Evolutionary conservation across 176 grass and related monocot genomes (phyloP), one percentile per base, ranked within the genome.

Genomic region (Cocos nucifera): DNA sequence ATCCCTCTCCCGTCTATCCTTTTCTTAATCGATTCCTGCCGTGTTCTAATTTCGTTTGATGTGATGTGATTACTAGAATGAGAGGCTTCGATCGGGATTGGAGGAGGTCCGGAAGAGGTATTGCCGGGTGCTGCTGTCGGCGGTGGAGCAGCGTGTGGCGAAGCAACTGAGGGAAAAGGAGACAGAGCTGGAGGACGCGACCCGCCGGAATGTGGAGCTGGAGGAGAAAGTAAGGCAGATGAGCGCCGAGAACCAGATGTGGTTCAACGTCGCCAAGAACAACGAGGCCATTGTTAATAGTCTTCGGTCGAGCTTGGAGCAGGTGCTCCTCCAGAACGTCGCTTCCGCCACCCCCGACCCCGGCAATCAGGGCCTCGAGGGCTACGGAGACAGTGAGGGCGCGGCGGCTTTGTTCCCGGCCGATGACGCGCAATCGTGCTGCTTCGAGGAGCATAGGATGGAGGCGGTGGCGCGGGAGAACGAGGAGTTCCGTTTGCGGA

Each of bases 381-480:
- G 83, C 1, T 84, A 55, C 50, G 88, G 88, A n/a, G 80, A 92
- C 16, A 87, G 63, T 19, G 72, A 67, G 19, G 66, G 59, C 28
- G 24, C 21, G 4, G 63, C 23, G 62, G 49, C 7, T 50, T 24
- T 39, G 20, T 51, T 52, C 15, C 50, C 61, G 2, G 67, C 60
- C 0, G 74, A 83, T 58, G 88, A 91, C 55, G 88, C 76, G 15
- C 70, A 69, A 54, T 93, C 88, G 1, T 92, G 88, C 83, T 92
- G 88, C 66, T 86, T 77, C 30, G 80, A 64, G 30, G 19, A 7
- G 2, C 50, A 4, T 1, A 1, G 0, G n/a, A 2, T 0, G 50
- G 23, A 1, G 21, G 2, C 18, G 7, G 17, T 24, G 10, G 56
- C 4, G 10, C 48, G 18, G 6, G 6, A 25, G 30, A 17, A 23